phyloP scores from a whole-genome alignment of 371 early-diverging fungal species.

The Mucor irregularis region DNA sequence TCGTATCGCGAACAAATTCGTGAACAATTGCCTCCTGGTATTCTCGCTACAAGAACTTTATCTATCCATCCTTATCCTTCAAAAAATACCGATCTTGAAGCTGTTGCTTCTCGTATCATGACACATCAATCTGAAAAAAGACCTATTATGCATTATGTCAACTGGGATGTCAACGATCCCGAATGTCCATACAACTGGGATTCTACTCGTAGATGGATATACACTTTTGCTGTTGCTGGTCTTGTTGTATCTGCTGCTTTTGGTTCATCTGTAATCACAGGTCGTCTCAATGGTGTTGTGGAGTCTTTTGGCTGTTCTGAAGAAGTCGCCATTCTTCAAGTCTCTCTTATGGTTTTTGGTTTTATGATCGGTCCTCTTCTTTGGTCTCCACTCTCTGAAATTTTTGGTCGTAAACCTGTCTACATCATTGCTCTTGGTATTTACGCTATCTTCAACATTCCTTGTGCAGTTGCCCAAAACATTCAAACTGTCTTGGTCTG shows the following conservation, averaged over 20 bases:
- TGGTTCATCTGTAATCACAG: constrained; percentile 43
- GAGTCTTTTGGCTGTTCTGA: constrained; percentile 31
- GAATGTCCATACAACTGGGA: constrained; percentile 49
- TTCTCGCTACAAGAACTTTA: constrained; percentile 20
- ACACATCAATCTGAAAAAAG: constrained; percentile 22
- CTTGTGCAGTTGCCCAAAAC: constrained; percentile 43
- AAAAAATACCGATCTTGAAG: constrained; percentile 17
- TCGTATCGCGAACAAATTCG: constrained; percentile 22
- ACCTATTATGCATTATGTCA: constrained; percentile 27
- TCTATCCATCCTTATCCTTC: constrained; percentile 20
- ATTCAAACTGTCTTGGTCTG: constrained; percentile 41
- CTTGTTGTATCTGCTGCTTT: constrained; percentile 44
- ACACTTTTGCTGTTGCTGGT: constrained; percentile 36
- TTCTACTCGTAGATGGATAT: constrained; percentile 25
- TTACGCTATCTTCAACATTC: constrained; percentile 42
- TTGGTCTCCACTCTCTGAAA: constrained; percentile 46
- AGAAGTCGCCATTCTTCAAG: constrained; percentile 40
- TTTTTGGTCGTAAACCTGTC: constrained; percentile 41
- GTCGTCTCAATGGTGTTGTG: constrained; percentile 27
- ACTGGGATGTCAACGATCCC: constrained; percentile 41
- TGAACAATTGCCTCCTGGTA: constrained; percentile 25
- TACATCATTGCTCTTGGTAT: constrained; percentile 35
- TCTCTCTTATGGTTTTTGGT: constrained; percentile 51
- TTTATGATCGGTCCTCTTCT: constrained; percentile 49
- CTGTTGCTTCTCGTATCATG: constrained; percentile 10